Conservation (phyloP, 495 filamentous ascomycete species). For the Cenococcum geophilum region DNA sequence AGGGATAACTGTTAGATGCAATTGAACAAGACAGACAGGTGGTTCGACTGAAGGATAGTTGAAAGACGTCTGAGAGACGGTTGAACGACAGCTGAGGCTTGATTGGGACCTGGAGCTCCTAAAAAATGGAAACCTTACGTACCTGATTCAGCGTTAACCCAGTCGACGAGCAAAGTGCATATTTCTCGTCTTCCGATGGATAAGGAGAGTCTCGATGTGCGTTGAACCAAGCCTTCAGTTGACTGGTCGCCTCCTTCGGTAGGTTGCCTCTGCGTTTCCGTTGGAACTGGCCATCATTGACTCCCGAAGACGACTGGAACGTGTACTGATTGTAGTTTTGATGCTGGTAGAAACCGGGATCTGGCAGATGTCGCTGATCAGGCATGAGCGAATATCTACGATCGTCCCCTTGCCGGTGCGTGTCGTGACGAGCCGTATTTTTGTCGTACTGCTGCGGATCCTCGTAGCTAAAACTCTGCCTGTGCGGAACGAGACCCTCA, state of each 20-base stretch:
- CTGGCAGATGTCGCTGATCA: neutral
- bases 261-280: conserved; percentile 66
- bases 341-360: conserved; percentile 1
- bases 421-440: neutral
- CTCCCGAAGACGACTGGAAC: conserved; percentile 16
- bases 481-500: neutral
- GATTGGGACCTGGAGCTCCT: neutral
- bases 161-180: conserved; percentile 68
- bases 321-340: conserved; percentile 15
- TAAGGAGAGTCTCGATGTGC: conserved; percentile 76
- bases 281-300: conserved; percentile 11
- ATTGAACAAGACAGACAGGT: too few relatives aligned
- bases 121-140: conserved; percentile 17
- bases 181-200: conserved; percentile 86
- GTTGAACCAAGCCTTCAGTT: conserved; percentile 73
- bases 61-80: conserved; percentile 8
- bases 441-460: conserved; percentile 7
- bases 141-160: conserved; percentile 76
- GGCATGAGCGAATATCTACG: neutral
- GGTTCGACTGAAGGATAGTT: neutral
- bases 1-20: neutral
- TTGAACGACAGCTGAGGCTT: neutral
- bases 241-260: conserved; percentile 78
- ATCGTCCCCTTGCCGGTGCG: neutral
- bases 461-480: conserved; percentile 9